Base-by-base conservation (phyloP, 2,329 filamentous ascomycete species). In the Xylaria sp. region DNA sequence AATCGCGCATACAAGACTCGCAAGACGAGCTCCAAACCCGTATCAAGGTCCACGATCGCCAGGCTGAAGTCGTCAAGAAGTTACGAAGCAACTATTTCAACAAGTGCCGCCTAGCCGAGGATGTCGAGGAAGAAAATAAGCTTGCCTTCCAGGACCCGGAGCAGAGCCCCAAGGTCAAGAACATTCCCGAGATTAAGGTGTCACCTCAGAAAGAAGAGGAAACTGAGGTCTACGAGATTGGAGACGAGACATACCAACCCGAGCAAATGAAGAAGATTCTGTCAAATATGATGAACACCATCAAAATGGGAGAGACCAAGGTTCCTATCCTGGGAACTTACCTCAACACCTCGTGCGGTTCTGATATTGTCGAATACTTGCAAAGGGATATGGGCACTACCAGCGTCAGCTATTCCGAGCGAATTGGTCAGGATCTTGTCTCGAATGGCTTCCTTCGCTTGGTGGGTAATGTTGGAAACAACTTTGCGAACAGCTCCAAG, bases 61-160 rank as follows among this genome's bases (percentile, higher is more conserved):
- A 99, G 75, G 88, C 89, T 60, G 94, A 99, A 63, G 75, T 83
- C 18, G 91, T 96, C 63, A 91, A 92, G 81, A 97, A 97, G 77
- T 84, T 97, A 68, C 87, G 94, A 65, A 96, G 90, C 75, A 90
- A 91, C 68, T 99, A 99, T 77, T 97, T 97, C 83, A 99, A 97
- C 80, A 99, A 97, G 77, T 99, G 94, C 74, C 88, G 95, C 54
- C 80, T 97, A 63, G 89, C 97, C 5, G 95, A 99, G 73, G 94
- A 99, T 72, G 78, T 97, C 62, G 94, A 99, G 74, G 94, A 99
- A 76, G 95, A 99, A 79, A 96, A 97, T 75, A 97, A 99, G 76
- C 83, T 99, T 58, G 94, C 92, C 46, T 99, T 99, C 76, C 92
- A 96, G 74, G 91, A 92, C 66, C 91, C 92, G 1, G 84, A 88